Conservation (phyloP, 257 asterid genomes). For the Salvia rosmarinus region DNA sequence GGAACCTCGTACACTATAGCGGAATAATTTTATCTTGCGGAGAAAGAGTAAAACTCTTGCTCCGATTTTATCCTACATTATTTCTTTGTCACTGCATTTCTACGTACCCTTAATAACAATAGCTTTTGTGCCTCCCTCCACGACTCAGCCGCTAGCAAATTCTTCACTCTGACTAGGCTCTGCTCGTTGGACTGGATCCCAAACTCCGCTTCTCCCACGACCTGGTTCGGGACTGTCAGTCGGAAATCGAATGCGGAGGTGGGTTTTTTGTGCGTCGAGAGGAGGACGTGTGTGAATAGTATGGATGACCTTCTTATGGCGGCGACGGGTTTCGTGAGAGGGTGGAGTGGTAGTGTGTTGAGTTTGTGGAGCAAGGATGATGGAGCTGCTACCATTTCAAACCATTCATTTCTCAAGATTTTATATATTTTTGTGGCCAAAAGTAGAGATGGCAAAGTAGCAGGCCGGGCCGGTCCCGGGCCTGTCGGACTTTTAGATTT, state of each 20-base stretch:
- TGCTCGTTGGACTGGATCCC: constrained; percentile 49
- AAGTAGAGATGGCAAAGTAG: not conserved
- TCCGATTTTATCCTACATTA: too few relatives aligned
- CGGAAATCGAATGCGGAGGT: constrained; percentile 57
- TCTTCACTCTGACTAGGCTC: constrained; percentile 49
- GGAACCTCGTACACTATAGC: too few relatives aligned
- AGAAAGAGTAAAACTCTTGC: too few relatives aligned
- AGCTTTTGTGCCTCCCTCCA: constrained; percentile 68
- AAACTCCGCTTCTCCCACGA: constrained; percentile 59
- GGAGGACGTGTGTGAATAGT: constrained; percentile 11
- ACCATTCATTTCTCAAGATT: not conserved
- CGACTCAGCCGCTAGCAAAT: constrained; percentile 49
- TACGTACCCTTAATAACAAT: constrained; percentile 56
- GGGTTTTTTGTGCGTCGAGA: constrained; percentile 13
- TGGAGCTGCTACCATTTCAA: constrained; percentile 4
- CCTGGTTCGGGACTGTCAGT: constrained; percentile 69
- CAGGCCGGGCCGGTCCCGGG: too few relatives aligned
- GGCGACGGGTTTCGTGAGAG: constrained; percentile 14
- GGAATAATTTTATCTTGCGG: too few relatives aligned
- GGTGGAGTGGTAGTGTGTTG: too few relatives aligned
- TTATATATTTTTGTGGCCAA: not conserved
- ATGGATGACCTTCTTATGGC: constrained; percentile 43
- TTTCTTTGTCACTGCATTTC: too few relatives aligned
- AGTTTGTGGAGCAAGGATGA: constrained; percentile 29
- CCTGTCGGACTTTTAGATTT: too few relatives aligned